These are phyloP conservation scores for Hawksworthiomyces lignivorus DNA, from an alignment of 2,329 filamentous ascomycete species.

Conservation along the genomic window DNA sequence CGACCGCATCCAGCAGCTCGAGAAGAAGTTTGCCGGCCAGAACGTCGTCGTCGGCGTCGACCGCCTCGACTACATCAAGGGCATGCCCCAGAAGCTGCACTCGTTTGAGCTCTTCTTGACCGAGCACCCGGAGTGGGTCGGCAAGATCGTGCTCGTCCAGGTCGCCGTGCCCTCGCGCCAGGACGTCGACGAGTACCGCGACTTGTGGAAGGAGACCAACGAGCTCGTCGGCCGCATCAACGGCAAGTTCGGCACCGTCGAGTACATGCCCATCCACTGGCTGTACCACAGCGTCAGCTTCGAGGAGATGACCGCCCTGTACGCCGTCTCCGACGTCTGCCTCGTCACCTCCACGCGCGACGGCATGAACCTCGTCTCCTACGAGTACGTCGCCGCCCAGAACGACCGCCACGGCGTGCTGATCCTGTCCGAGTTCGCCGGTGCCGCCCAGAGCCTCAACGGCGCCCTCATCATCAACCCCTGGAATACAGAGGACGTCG, in stretches of 20 bases:
- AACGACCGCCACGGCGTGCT: conserved; percentile 84
- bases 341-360: conserved; percentile 93
- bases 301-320: conserved; percentile 88
- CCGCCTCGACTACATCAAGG: conserved; percentile 97
- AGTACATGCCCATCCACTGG: conserved; percentile 99
- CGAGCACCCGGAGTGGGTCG: conserved; percentile 96
- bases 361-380: conserved; percentile 97
- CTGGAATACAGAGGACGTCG: conserved; percentile 96
- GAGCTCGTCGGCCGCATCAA: conserved; percentile 96
- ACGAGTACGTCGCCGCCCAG: conserved; percentile 96
- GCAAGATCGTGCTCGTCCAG: conserved; percentile 92
- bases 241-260: conserved; percentile 90
- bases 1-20: conserved; percentile 75
- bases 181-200: conserved; percentile 97
- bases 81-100: conserved; percentile 94
- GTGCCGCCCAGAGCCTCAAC: conserved; percentile 88
- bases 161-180: conserved; percentile 91
- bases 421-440: conserved; percentile 94
- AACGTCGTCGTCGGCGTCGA: conserved; percentile 97
- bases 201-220: conserved; percentile 89
- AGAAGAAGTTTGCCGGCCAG: conserved; percentile 88
- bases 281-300: conserved; percentile 94
- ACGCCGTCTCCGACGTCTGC: conserved; percentile 86
- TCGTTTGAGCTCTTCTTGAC: conserved; percentile 94
- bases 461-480: conserved; percentile 93